Evolutionary conservation across 2,329 filamentous ascomycete genomes (phyloP), one percentile per base, ranked within the genome.

Genomic region (Colletotrichum scovillei): DNA sequence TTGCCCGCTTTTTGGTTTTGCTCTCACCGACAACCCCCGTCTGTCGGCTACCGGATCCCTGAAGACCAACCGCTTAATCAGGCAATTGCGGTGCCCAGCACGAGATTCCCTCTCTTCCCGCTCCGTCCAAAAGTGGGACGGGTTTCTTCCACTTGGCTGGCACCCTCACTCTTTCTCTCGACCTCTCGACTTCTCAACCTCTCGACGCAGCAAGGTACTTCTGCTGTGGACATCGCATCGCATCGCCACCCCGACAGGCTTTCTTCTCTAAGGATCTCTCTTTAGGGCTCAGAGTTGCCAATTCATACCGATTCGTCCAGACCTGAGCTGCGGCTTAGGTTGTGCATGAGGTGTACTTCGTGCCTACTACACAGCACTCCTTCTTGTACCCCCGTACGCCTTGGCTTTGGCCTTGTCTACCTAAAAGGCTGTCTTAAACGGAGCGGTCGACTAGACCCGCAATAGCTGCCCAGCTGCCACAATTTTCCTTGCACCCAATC

Each of bases 391-490:
- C 30, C 32, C 32, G 32, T 11, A 12, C 62, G 46, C 62, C 62
- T 63, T 63, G 62, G 46, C 62, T 49, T 63, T 63, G 58, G 49
- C 58, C 69, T 67, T 67, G 56, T 53, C 56, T 57, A 53, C 69
- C 69, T 22, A 52, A 46, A 19, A 19, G 26, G 22, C 30, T 65
- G 67, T 28, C 60, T 53, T 69, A 55, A 26, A 49, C 73, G 70
- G 69, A 66, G 65, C 69, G 73, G 69, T 69, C 49, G 70, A 65
- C 53, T 26, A 46, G 74, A 60, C 74, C 74, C 71, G 74, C 74
- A 75, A 75, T 75, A 74, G 74, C 74, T 75, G 73, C 73, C 73
- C 70, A 73, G 69, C 73, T 73, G 55, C 71, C 70, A 75, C 70
- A 69, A 52, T 62, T 72, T 60, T 67, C 67, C 63, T 63, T 60